Base-by-base conservation (phyloP, 305 asterid genomes). In the Solanum hybrid region DNA sequence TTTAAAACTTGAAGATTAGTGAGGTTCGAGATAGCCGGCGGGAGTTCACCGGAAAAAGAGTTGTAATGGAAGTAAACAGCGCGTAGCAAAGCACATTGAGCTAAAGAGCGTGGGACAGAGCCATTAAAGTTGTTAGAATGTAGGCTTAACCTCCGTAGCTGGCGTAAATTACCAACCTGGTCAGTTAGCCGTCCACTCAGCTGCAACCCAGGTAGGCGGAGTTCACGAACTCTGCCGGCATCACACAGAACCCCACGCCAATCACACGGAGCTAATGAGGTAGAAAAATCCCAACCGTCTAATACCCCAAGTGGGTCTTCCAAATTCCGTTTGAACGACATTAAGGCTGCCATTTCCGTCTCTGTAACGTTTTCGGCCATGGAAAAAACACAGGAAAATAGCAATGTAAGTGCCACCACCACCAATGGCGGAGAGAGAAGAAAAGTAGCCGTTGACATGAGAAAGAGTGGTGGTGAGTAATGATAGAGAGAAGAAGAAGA, bases 231-330 rank as follows among this genome's bases (percentile, higher is more conserved):
- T 28, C 92, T 89, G 89, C 93, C 95, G 74, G 90, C 91, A 87
- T 77, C 89, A 89, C 99, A 96, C 10, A 85, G 82, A 91, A 96
- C 90, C 92, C 99, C 99, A 61, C 92, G 90, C 99, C 99, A 96
- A 90, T 96, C 98, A 92, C 99, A 96, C 6, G 99, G 99, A 13
- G 97, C 95, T 64, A 90, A 87, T 0, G 95, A 90, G 24, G 97
- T 94, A 91, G 97, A 90, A 3, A 89, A 89, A 85, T 92, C 92
- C 99, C 99, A 96, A 86, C 92, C 94, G 89, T 89, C 95, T 93
- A 96, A 87, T 3, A 89, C 96, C 24, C 95, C 95, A 14, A 93
- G 94, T 28, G 98, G 99, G 86, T 97, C 99, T 91, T 88, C 89
- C 34, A 97, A 95, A 74, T 90, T 92, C 64, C 12, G 6, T 64